phyloP scores from a whole-genome alignment of 306 rosid species.

The Spatholobus suberectus region DNA sequence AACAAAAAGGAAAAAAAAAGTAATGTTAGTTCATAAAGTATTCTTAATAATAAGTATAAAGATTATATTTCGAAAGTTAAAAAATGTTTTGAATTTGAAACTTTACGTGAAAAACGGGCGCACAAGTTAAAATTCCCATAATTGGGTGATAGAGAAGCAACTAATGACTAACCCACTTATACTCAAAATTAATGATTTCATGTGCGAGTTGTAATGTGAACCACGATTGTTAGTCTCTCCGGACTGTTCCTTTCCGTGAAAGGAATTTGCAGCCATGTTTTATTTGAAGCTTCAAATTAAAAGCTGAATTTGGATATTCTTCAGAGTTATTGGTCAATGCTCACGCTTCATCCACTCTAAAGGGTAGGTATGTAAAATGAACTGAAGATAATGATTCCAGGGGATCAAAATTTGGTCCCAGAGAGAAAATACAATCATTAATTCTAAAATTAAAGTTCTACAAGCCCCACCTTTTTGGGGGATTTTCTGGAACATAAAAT shows the following conservation, averaged over 20 bases:
- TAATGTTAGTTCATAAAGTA: neutral
- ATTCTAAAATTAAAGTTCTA: neutral
- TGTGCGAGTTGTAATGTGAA: neutral
- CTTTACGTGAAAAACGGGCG: neutral
- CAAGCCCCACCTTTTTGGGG: conserved; percentile 3
- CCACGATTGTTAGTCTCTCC: neutral
- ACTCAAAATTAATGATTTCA: neutral
- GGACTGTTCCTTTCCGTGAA: neutral
- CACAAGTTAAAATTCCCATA: neutral
- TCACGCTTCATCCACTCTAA: conserved; percentile 18
- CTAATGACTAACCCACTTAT: neutral
- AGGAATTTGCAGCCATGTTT: neutral
- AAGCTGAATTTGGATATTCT: neutral
- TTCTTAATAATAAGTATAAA: no score
- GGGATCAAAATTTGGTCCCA: conserved; percentile 30
- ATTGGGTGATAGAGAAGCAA: neutral
- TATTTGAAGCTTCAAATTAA: neutral
- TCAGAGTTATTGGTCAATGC: conserved; percentile 17
- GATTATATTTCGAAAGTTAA: neutral
- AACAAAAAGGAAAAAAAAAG: neutral
- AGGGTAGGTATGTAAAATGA: neutral
- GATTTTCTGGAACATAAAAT: conserved; percentile 15
- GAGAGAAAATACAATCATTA: neutral
- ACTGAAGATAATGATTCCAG: neutral
- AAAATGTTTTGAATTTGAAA: neutral